Evolutionary conservation across 2,329 filamentous ascomycete species (phyloP).

Genomic region (Pyrenophora teres): DNA sequence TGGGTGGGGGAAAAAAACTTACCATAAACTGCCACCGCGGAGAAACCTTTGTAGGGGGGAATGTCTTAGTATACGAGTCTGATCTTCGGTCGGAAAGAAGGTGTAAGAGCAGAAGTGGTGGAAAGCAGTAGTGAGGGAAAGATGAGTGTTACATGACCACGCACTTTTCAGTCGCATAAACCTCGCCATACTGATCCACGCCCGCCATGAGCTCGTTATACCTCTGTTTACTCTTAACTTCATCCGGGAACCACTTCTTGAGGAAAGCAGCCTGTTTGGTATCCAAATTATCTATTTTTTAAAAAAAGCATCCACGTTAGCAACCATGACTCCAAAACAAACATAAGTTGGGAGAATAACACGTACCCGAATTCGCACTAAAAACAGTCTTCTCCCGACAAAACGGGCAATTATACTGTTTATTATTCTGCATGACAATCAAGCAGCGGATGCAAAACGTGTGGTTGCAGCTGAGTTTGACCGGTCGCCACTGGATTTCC

Average conservation of each 20-base stretch:
- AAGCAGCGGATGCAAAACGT: constrained; percentile 85
- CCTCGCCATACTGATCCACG: constrained; percentile 71
- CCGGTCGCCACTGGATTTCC: constrained; percentile 77
- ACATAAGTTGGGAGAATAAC: too few species aligned
- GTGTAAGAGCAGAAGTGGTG: neutral
- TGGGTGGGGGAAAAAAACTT: too few species aligned
- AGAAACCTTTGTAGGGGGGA: too few species aligned
- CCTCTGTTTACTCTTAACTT: constrained; percentile 62
- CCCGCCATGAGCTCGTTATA: constrained; percentile 78
- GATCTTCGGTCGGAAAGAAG: neutral
- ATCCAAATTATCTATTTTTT: constrained; percentile 71
- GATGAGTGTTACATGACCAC: constrained; percentile 57
- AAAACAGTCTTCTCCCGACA: constrained; percentile 75
- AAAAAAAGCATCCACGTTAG: too few species aligned
- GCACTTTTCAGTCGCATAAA: constrained; percentile 64
- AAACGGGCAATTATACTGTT: constrained; percentile 72
- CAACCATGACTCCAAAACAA: constrained; percentile 21
- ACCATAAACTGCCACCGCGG: too few species aligned
- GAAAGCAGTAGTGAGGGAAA: neutral
- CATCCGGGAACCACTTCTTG: constrained; percentile 77
- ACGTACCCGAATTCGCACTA: constrained; percentile 62
- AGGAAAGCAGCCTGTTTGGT: constrained; percentile 69
- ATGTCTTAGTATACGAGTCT: too few species aligned
- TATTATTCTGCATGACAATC: constrained; percentile 75
- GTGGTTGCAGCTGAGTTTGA: constrained; percentile 75